Conservation (phyloP, 2,329 filamentous ascomycete genomes). For the Berkeleyomyces rouxiae region DNA sequence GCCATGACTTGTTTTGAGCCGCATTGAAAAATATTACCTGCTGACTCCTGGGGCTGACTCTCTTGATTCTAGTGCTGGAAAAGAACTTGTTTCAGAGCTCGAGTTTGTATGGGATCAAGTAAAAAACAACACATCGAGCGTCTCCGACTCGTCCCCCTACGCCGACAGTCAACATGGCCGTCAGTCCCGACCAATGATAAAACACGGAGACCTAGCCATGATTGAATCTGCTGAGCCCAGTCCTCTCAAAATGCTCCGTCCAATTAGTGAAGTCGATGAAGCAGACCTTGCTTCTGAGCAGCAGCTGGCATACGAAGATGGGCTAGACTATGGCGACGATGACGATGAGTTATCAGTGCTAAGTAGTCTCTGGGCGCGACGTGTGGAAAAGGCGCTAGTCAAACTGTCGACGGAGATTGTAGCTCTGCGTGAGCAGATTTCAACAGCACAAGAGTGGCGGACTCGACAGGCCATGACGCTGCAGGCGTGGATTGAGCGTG, state of each 20-base stretch:
- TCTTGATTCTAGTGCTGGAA: slow-evolving; percentile 44
- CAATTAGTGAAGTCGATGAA: slow-evolving; percentile 72
- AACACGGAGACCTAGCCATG: slow-evolving; percentile 23
- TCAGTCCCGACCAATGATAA: slow-evolving; percentile 22
- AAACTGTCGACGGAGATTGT: slow-evolving; percentile 87
- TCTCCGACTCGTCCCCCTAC: slow-evolving; percentile 40
- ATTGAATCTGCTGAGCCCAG: slow-evolving; percentile 31
- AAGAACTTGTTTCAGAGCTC: slow-evolving; percentile 80
- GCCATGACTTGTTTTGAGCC: slow-evolving; percentile 18
- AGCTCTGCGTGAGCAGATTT: slow-evolving; percentile 79
- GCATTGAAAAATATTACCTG: background rate
- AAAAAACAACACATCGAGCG: slow-evolving; percentile 62
- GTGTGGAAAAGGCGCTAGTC: slow-evolving; percentile 71
- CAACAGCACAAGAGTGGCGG: slow-evolving; percentile 55
- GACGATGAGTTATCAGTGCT: slow-evolving; percentile 6
- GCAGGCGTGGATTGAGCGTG: slow-evolving; percentile 53
- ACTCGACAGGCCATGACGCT: slow-evolving; percentile 47
- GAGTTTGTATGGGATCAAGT: slow-evolving; percentile 99
- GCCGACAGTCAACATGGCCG: slow-evolving; percentile 21
- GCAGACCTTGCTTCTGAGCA: slow-evolving; percentile 38
- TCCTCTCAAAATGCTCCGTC: slow-evolving; percentile 57
- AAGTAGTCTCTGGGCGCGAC: slow-evolving; percentile 46
- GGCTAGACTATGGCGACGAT: slow-evolving; percentile 26
- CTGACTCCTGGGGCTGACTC: background rate
- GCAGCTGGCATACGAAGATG: slow-evolving; percentile 28